Percentiles rank a stretch among this genome's conserved stretches.
These are phyloP conservation scores for Collybiopsis luxurians DNA, from an alignment of 768 basidiomycete species.

Conservation along the genomic window DNA sequence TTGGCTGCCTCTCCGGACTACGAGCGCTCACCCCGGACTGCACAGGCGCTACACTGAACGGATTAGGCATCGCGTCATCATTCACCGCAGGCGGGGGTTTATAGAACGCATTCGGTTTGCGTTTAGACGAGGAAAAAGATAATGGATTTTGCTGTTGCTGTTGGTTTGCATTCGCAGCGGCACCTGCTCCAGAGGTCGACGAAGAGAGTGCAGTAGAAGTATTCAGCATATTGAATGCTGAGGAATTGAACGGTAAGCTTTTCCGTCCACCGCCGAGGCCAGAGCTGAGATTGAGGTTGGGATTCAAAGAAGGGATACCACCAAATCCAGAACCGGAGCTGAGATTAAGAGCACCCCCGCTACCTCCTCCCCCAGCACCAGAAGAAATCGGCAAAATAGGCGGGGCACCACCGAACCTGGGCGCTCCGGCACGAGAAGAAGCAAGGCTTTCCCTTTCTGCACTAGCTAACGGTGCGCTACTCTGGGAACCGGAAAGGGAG, in stretches of 20 bases:
- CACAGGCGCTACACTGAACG: background rate
- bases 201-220: background rate
- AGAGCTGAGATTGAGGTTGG: conserved; percentile 1
- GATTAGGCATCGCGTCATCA: background rate
- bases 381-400: background rate
- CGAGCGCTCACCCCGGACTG: background rate
- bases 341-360: background rate
- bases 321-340: background rate
- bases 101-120: conserved; percentile 66
- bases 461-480: background rate
- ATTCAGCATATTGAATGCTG: conserved; percentile 3
- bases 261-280: conserved; percentile 9
- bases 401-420: conserved; percentile 5
- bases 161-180: conserved; percentile 11
- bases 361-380: no score
- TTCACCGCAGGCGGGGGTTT: conserved; percentile 43
- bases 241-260: background rate
- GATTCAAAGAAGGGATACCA: background rate
- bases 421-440: background rate
- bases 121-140: conserved; percentile 49
- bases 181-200: conserved; percentile 14
- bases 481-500: background rate
- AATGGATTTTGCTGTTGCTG: conserved; percentile 16
- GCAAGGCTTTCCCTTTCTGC: background rate
- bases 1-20: background rate